These are phyloP conservation scores for Cerioporus squamosus DNA, from an alignment of 1,284 basidiomycete genomes.

Conservation along the genomic window DNA sequence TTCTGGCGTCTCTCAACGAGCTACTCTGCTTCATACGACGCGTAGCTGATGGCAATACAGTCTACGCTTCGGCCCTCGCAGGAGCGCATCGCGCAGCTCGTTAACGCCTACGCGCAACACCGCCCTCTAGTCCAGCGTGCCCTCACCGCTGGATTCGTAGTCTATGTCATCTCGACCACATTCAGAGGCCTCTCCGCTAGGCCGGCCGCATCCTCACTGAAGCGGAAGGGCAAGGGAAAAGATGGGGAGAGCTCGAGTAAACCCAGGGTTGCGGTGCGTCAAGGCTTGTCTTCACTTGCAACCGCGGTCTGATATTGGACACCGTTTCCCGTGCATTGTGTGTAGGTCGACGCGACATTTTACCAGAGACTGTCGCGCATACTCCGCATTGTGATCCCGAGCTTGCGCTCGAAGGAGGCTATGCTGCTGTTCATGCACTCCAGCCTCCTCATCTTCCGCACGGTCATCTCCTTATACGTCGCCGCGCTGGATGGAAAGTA, in stretches of 20 bases:
- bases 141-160: slow-evolving; percentile 65
- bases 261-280: slow-evolving; percentile 67
- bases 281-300: not conserved
- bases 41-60: slow-evolving; percentile 32
- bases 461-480: slow-evolving; percentile 93
- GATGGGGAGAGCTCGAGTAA: slow-evolving; percentile 46
- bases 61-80: slow-evolving; percentile 33
- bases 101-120: slow-evolving; percentile 60
- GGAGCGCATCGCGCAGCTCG: slow-evolving; percentile 44
- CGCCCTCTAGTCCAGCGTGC: slow-evolving; percentile 72
- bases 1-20: not conserved
- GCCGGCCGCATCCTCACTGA: slow-evolving; percentile 35
- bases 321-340: no score
- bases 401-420: slow-evolving; percentile 85
- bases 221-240: slow-evolving; percentile 45
- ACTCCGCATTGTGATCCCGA: slow-evolving; percentile 89
- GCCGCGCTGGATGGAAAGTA: slow-evolving; percentile 93
- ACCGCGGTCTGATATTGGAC: not conserved
- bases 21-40: not conserved
- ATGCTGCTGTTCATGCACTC: slow-evolving; percentile 88
- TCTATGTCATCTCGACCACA: slow-evolving; percentile 66
- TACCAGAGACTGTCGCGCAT: slow-evolving; percentile 82
- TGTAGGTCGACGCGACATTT: slow-evolving; percentile 87
- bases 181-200: slow-evolving; percentile 55
- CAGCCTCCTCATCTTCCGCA: slow-evolving; percentile 85